Evolutionary conservation across 2,329 filamentous ascomycete species (phyloP), one percentile per base, ranked within the genome.

Genomic region (Cladosporium colombiae): DNA sequence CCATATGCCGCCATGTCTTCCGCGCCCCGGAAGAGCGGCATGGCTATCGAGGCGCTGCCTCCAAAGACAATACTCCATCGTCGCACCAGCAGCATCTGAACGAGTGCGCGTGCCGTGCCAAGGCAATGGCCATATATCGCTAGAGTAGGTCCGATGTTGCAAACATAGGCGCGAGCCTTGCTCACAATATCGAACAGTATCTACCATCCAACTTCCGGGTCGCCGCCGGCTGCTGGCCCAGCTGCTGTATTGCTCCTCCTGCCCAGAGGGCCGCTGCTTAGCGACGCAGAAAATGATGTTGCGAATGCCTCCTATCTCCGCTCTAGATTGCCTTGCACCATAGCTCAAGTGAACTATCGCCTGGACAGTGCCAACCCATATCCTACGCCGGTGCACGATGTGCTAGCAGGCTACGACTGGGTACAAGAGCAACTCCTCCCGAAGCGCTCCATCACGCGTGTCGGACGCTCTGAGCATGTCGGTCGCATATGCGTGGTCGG

Each of bases 371-470:
- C 69, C 18, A 68, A 79, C 61, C 75, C 70, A 10, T 83, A 78
- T 66, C 82, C 82, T 37, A 78, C 74, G 0, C 81, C 82, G 0
- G 72, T 83, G 31, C 81, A 84, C 68, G 81, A 83, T 72, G 79
- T 82, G 5, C 70, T 82, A 10, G 72, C 76, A 16, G 81, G 76
- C 27, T 83, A 80, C 68, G 82, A 84, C 72, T 84, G 81, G 81
- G 72, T 82, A 5, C 67, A 76, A 25, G 70, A 78, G 21, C 78
- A 82, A 67, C 69, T 78, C 11, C 68, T 78, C 1, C 70, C 73
- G 13, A 73, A 68, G 61, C 71, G 71, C 27, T 61, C 72, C 14
- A 70, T 73, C 52, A 27, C 67, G 3, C 72, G 72, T 7, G 64
- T 68, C 16, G 74, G 73, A 44, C 72, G 73, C 13, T 68, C 71